Conservation (phyloP, 306 rosid species). For the Castanea mollissima region DNA sequence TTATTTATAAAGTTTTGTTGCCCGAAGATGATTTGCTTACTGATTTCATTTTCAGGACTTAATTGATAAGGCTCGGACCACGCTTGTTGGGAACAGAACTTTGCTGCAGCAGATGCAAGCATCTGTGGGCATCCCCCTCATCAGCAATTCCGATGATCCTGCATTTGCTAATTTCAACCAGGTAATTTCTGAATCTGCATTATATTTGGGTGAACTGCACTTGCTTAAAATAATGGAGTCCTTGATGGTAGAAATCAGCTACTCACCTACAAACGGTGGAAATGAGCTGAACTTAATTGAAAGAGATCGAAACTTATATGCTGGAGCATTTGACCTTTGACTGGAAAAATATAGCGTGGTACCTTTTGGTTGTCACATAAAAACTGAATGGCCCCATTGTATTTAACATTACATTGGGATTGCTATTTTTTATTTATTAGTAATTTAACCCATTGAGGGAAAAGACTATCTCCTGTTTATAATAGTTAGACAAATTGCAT, state of each 20-base stretch:
- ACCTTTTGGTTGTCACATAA: background rate
- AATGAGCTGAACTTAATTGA: background rate
- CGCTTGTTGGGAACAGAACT: slow-evolving; percentile 71
- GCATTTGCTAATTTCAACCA: slow-evolving; percentile 23
- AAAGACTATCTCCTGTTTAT: too few species aligned
- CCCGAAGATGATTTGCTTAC: background rate
- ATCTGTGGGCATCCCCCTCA: slow-evolving; percentile 46
- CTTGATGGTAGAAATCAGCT: background rate
- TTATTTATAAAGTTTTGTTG: too few species aligned
- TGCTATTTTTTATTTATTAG: background rate
- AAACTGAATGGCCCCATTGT: background rate
- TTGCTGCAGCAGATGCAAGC: slow-evolving; percentile 70
- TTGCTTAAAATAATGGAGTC: background rate
- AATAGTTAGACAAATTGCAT: too few species aligned
- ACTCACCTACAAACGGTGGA: background rate
- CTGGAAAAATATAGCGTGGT: background rate
- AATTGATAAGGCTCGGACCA: slow-evolving; percentile 76
- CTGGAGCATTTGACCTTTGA: background rate
- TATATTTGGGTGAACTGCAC: background rate
- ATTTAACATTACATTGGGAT: background rate
- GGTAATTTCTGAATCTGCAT: too few species aligned
- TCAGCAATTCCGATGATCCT: slow-evolving; percentile 44
- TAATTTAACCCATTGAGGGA: too few species aligned
- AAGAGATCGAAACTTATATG: background rate
- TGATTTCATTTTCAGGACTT: slow-evolving; percentile 56